Base-by-base conservation (phyloP, 805 yeast genomes). In the Hanseniaspora thailandica region DNA sequence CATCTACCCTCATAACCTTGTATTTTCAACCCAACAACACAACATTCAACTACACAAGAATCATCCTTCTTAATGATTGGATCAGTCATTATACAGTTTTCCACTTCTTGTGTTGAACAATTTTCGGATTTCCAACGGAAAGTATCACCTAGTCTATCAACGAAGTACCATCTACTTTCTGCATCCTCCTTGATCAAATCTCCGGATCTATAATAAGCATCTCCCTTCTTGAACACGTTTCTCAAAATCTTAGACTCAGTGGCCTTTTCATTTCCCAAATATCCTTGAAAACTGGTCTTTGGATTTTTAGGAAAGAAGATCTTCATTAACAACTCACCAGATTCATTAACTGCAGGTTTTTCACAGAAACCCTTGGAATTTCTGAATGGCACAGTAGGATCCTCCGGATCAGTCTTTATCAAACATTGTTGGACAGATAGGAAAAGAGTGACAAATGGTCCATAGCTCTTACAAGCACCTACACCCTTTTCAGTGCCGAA, bases 91-190 rank as follows among this genome's bases (percentile, higher is more conserved):
- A 85, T 67, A 63, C 80, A 82, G 62, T 82, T 84, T 64, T 90
- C 97, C 38, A 89, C 96, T 69, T 89, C 97, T 33, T 89, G 82
- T 13, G 97, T 88, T 17, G 93, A 81, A 10, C 90, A 96, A 66
- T 89, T 89, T 69, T 89, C 97, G 2, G 95, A 84, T 69, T 87
- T 90, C 97, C 97, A 89, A 60, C 97, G 75, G 71, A 85, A 89
- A 0, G 97, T 90, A 63, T 89, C 97, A 40, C 97, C 97, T 62
- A 90, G 69, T 62, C 97, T 74, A 71, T 89, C 97, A 44, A 88
- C 86, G 66, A 89, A 89, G 67, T 83, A 86, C 64, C 84, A 74
- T 58, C 82, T 69, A 0, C 86, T 84, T 58, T 81, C 75, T 28
- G 71, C 72, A 65, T 87, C 95, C 63, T 73, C 69, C 59, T 71